Evolutionary conservation across 1,284 basidiomycete genomes (phyloP).

Genomic region (Boletus albobrunnescens): DNA sequence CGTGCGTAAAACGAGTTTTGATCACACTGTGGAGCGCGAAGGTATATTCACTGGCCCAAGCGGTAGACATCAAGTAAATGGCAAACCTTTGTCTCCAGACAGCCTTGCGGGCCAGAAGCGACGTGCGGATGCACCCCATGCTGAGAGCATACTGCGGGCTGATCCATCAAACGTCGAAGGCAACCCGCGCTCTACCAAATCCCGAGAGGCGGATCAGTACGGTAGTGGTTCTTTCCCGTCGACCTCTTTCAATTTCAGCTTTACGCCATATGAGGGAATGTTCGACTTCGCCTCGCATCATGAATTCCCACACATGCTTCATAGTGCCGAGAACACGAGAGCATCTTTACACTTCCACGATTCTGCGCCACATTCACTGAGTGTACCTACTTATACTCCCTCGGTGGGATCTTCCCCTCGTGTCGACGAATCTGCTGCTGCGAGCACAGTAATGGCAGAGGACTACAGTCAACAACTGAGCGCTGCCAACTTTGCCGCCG

Average conservation of each 20-base stretch:
- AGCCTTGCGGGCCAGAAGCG: conserved; percentile 65
- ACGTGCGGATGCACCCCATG: conserved; percentile 69
- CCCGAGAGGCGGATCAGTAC: conserved; percentile 36
- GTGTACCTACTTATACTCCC: conserved; percentile 38
- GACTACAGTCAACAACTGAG: conserved; percentile 57
- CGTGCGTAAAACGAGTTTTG: conserved; percentile 89
- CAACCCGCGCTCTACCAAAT: conserved; percentile 24
- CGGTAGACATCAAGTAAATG: conserved; percentile 76
- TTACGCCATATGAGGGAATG: conserved; percentile 63
- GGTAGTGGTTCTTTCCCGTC: conserved; percentile 62
- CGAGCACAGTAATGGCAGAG: conserved; percentile 63
- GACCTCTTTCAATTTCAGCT: conserved; percentile 74
- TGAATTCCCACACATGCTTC: conserved; percentile 35
- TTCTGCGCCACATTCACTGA: conserved; percentile 34
- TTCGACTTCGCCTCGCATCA: conserved; percentile 46
- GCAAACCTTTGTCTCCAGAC: conserved; percentile 62
- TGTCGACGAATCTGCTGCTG: conserved; percentile 52
- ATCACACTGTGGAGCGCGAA: conserved; percentile 77
- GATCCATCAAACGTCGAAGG: conserved; percentile 63
- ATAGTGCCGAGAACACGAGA: conserved; percentile 27
- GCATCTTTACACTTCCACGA: conserved; percentile 35
- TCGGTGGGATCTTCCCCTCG: conserved; percentile 37
- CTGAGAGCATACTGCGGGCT: conserved; percentile 70
- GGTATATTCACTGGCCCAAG: conserved; percentile 54
- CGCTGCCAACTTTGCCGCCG: conserved; percentile 48